These are phyloP conservation scores for Echeveria elegans DNA, from an alignment of 164 flowering plant species.

Conservation along the genomic window DNA sequence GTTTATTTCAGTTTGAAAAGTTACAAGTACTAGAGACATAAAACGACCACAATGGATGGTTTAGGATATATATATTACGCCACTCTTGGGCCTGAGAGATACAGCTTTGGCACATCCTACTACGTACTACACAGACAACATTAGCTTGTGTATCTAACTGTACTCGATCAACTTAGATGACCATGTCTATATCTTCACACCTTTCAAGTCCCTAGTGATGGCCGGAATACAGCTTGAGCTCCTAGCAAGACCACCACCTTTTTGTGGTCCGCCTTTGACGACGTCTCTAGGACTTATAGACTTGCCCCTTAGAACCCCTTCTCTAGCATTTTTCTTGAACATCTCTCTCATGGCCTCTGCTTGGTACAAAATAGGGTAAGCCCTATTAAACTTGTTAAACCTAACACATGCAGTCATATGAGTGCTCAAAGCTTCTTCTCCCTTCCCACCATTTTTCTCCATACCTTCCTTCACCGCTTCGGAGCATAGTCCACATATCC, in stretches of 20 bases:
- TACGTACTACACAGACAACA: not conserved
- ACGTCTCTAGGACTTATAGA: conserved; percentile 44
- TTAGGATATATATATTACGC: not conserved
- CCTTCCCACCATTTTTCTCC: conserved; percentile 54
- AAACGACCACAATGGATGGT: not conserved
- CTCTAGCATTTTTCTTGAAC: conserved; percentile 38
- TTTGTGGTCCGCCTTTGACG: not conserved
- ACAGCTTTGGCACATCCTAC: not conserved
- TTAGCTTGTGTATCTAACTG: not conserved
- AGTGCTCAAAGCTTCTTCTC: conserved; percentile 51
- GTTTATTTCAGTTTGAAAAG: too few species aligned
- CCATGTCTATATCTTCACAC: not conserved
- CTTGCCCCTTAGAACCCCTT: conserved; percentile 25
- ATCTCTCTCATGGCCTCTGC: conserved; percentile 72
- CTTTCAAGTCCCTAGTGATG: conserved; percentile 17
- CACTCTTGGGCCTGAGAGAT: not conserved
- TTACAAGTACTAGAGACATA: too few species aligned
- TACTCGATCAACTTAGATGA: not conserved
- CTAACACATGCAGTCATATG: conserved; percentile 55
- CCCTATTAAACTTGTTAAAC: conserved; percentile 56
- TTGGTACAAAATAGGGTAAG: conserved; percentile 53
- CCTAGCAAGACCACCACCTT: conserved; percentile 22
- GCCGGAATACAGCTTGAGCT: conserved; percentile 52
- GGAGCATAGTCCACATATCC: conserved; percentile 65
- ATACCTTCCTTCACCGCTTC: conserved; percentile 68